Evolutionary conservation across 169 alveolate genomes (phyloP).

Genomic region (Plasmodium fragile): DNA sequence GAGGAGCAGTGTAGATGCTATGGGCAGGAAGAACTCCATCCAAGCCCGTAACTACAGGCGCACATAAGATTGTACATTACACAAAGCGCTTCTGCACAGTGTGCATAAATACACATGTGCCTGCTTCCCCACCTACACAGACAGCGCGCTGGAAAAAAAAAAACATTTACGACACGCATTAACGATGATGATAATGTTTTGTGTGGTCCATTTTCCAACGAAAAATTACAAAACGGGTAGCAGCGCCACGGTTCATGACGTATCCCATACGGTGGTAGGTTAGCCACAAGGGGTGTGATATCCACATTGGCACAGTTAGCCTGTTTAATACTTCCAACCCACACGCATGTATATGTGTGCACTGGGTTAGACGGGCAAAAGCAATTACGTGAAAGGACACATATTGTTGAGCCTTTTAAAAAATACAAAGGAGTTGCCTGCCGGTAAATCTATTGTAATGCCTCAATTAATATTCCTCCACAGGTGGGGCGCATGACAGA

Average conservation of each 20-base stretch:
- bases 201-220: neutral
- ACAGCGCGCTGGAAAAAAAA: neutral
- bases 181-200: neutral
- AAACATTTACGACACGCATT: neutral
- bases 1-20: neutral
- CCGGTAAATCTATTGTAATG: neutral
- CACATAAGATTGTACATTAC: neutral
- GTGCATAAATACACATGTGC: too few species aligned
- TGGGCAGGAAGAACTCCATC: neutral
- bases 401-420: neutral
- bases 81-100: neutral
- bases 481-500: neutral
- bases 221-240: neutral
- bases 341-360: neutral
- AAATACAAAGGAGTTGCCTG: neutral
- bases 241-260: neutral
- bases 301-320: neutral
- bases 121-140: neutral
- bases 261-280: neutral
- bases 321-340: neutral
- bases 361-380: neutral
- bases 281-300: neutral
- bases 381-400: neutral
- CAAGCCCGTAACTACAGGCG: neutral
- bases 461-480: neutral